Conservation (phyloP, 148 eudicot genomes). For the Limonium bicolor region DNA sequence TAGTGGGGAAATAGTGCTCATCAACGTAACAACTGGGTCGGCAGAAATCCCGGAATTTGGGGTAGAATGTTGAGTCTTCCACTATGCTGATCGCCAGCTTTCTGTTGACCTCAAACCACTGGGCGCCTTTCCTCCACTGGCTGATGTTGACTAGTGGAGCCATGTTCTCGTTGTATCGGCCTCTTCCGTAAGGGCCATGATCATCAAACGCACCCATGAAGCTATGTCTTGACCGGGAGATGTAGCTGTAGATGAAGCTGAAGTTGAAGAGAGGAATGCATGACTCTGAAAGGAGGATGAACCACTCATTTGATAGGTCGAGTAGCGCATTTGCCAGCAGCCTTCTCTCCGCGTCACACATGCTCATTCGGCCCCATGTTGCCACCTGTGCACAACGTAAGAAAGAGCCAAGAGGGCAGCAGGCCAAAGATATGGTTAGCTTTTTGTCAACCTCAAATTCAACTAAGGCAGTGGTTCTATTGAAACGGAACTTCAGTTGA, state of each 20-base stretch:
- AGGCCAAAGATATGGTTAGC: too few relatives aligned
- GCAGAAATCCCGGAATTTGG: slow-evolving; percentile 51
- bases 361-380: slow-evolving; percentile 83
- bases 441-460: too few relatives aligned
- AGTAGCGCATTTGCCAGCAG: slow-evolving; percentile 77
- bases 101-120: slow-evolving; percentile 67
- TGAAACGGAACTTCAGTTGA: too few relatives aligned
- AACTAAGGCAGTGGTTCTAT: too few relatives aligned
- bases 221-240: slow-evolving; percentile 43
- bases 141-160: slow-evolving; percentile 53
- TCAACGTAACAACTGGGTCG: slow-evolving; percentile 69
- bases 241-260: slow-evolving; percentile 39
- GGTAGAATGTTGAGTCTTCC: slow-evolving; percentile 40
- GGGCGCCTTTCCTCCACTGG: slow-evolving; percentile 77
- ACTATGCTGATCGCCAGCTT: slow-evolving; percentile 40
- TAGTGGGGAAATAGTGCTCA: slow-evolving; percentile 87
- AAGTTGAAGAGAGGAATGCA: slow-evolving; percentile 74
- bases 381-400: slow-evolving; percentile 26
- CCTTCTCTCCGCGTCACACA: slow-evolving; percentile 83
- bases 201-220: slow-evolving; percentile 64
- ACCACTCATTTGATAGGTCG: slow-evolving; percentile 62
- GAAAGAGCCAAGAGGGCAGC: too few relatives aligned
- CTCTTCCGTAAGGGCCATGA: slow-evolving; percentile 61
- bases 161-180: slow-evolving; percentile 54
- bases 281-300: slow-evolving; percentile 64